Conservation (phyloP, 306 rosid genomes). For the Hippophae gyantsensis region DNA sequence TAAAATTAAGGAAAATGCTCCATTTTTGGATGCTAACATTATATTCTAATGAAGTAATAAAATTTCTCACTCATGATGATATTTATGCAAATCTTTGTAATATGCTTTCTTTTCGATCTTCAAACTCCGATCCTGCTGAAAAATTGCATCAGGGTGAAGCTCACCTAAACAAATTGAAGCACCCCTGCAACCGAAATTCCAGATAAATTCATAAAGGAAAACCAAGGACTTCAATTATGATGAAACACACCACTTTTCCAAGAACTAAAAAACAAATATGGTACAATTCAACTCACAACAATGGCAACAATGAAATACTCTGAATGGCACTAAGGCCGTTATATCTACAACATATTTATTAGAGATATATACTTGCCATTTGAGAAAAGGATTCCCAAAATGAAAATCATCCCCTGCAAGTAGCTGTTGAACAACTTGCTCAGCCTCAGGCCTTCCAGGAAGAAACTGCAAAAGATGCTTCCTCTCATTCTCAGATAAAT, state of each 20-base stretch:
- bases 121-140: conserved; percentile 38
- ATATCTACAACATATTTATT: conserved; percentile 5
- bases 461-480: conserved; percentile 60
- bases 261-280: not conserved
- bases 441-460: conserved; percentile 54
- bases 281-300: not conserved
- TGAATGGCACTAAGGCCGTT: not conserved
- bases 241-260: conserved; percentile 1
- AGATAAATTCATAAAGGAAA: conserved; percentile 16
- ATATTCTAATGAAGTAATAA: conserved; percentile 1
- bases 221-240: conserved; percentile 16
- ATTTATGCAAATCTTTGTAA: conserved; percentile 51
- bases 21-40: conserved; percentile 10
- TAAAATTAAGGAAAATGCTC: not conserved
- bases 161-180: conserved; percentile 71
- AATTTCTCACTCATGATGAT: conserved; percentile 61
- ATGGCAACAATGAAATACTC: not conserved
- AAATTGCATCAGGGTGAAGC: conserved; percentile 80
- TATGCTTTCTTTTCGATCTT: conserved; percentile 51
- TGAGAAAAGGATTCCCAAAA: conserved; percentile 67
- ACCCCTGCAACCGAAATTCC: conserved; percentile 57
- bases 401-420: conserved; percentile 62
- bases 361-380: conserved; percentile 54
- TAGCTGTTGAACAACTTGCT: conserved; percentile 50
- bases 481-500: conserved; percentile 73